Evolutionary conservation across 768 basidiomycete species (phyloP).

Genomic region (Lentinula raphanica): DNA sequence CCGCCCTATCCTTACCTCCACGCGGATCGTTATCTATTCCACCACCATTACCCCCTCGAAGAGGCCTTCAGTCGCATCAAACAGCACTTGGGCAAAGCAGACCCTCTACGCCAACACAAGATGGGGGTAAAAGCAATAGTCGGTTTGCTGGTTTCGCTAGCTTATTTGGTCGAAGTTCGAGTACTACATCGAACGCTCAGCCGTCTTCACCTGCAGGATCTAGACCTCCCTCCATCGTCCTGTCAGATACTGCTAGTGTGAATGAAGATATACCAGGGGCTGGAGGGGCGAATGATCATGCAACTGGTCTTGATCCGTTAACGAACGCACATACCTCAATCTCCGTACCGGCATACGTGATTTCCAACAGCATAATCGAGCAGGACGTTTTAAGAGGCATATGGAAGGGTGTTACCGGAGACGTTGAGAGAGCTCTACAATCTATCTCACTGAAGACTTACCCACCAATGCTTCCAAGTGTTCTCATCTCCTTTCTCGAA

Average conservation of each 20-base stretch:
- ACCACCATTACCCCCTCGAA: conserved; percentile 31
- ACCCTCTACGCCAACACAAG: conserved; percentile 15
- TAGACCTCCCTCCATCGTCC: conserved; percentile 1
- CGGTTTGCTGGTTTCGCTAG: conserved; percentile 1
- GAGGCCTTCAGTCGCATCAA: conserved; percentile 5
- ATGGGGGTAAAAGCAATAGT: background rate
- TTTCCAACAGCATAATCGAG: background rate
- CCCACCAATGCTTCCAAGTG: background rate
- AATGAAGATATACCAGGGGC: background rate
- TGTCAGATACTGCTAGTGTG: background rate
- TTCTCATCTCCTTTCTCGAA: conserved; percentile 1
- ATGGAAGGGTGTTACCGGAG: conserved; percentile 2
- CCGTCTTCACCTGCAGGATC: background rate
- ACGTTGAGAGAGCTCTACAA: background rate
- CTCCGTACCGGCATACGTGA: background rate
- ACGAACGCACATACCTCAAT: background rate
- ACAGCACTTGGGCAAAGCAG: conserved; percentile 10
- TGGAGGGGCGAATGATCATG: background rate
- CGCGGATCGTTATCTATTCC: conserved; percentile 20
- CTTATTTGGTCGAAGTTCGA: conserved; percentile 4
- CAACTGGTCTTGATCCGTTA: too few species aligned
- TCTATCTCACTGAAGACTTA: background rate
- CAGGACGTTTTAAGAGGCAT: conserved; percentile 4
- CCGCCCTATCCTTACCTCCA: conserved; percentile 46
- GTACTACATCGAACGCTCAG: background rate